Conservation (phyloP, 805 yeast genomes). For the Schwanniomyces polymorphus region DNA sequence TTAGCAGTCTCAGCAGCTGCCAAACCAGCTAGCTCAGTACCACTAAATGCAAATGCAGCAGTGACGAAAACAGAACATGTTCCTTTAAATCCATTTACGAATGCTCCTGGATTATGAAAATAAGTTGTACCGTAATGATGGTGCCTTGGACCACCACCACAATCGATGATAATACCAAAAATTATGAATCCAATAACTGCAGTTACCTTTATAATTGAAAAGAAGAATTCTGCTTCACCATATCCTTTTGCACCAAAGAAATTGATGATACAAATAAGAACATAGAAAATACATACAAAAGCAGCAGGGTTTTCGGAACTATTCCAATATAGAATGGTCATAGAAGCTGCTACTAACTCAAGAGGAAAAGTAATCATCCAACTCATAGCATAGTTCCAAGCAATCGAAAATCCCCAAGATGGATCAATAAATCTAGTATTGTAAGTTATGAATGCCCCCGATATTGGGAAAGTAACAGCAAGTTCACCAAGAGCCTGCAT, state of each 20-base stretch:
- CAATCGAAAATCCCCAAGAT: conserved; percentile 64
- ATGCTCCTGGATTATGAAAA: conserved; percentile 33
- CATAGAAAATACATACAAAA: conserved; percentile 35
- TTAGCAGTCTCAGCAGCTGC: conserved; percentile 40
- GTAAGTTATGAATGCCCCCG: conserved; percentile 65
- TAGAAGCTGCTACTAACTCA: conserved; percentile 40
- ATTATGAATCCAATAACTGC: conserved; percentile 37
- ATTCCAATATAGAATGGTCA: conserved; percentile 35
- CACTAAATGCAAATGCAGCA: conserved; percentile 36
- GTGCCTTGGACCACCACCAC: conserved; percentile 36
- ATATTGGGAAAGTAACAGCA: conserved; percentile 59
- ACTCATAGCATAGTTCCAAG: conserved; percentile 43
- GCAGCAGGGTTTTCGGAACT: conserved; percentile 32
- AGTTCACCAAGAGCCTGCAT: conserved; percentile 64
- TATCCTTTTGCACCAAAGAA: conserved; percentile 37
- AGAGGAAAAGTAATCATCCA: conserved; percentile 39
- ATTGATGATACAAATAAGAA: conserved; percentile 27
- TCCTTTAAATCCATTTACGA: conserved; percentile 37
- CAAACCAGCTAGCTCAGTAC: conserved; percentile 37
- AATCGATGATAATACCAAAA: conserved; percentile 33
- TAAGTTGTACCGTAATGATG: conserved; percentile 32
- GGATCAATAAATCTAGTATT: conserved; percentile 60
- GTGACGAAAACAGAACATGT: conserved; percentile 39
- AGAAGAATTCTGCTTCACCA: conserved; percentile 35
- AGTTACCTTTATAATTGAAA: conserved; percentile 29